A percentile compares a stretch with the other conserved stretches of the same genome.
These are phyloP conservation scores for Vitis amurensis DNA, from an alignment of 164 flowering plant genomes.

Conservation along the genomic window DNA sequence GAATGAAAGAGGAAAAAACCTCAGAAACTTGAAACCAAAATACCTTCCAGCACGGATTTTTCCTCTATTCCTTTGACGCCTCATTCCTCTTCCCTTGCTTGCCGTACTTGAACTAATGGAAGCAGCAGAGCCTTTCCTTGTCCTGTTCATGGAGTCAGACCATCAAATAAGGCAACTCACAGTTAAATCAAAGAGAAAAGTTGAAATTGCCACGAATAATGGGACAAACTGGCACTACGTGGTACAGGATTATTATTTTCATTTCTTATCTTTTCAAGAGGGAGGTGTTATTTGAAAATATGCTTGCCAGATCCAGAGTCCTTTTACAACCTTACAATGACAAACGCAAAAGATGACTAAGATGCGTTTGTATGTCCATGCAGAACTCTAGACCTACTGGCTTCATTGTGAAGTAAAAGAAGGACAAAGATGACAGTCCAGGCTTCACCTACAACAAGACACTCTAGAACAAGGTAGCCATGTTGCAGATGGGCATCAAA, in stretches of 20 bases:
- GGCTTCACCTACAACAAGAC: too few relatives aligned
- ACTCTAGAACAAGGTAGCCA: too few relatives aligned
- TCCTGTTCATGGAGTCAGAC: conserved; percentile 38
- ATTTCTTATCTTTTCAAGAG: neutral
- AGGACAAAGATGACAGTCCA: too few relatives aligned
- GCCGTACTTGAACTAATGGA: conserved; percentile 53
- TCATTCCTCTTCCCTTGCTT: conserved; percentile 62
- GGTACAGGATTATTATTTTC: neutral
- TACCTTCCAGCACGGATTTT: conserved; percentile 99
- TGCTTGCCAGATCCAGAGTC: too few relatives aligned
- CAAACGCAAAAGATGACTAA: too few relatives aligned
- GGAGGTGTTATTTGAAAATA: too few relatives aligned
- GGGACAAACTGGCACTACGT: neutral
- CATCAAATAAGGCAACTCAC: conserved; percentile 1
- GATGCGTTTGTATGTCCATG: too few relatives aligned
- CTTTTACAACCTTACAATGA: too few relatives aligned
- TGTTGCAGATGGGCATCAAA: too few relatives aligned
- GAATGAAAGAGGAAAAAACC: neutral
- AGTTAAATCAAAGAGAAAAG: conserved; percentile 1
- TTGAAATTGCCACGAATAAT: neutral
- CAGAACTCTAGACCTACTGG: too few relatives aligned
- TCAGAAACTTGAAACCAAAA: conserved; percentile 4
- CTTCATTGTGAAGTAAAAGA: too few relatives aligned
- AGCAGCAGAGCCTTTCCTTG: conserved; percentile 61
- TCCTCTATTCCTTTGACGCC: conserved; percentile 75